Base-by-base conservation (phyloP, 116 monocot genomes). In the Posidonia oceanica region DNA sequence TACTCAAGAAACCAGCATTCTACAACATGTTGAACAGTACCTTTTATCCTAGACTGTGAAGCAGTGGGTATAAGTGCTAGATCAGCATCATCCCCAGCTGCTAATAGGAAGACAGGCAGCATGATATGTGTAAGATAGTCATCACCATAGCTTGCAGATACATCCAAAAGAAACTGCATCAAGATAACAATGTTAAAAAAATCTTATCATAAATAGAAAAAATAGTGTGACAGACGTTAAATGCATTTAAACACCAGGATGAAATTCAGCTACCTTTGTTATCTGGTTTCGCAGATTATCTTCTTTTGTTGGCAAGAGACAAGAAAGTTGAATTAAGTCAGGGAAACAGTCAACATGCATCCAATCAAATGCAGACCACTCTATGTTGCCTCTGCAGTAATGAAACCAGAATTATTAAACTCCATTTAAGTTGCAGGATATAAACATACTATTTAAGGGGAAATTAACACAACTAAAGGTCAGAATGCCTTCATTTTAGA, bases 341-440 rank as follows among this genome's bases (percentile, higher is more conserved):
- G 87, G 93, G 60, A 98, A 81, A 71, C 93, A 98, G 44, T 98
- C 93, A 73, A 70, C 61, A 41, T 93, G 90, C 77, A 98, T 76
- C 93, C 98, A 98, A 71, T 93, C 93, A 86, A 98, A 93, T 60
- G 77, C 77, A 75, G 88, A 75, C 98, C 98, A 98, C 56, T 90
- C 85, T 61, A 84, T 75, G 79, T 90, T 84, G 41, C 84, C 90
- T 79, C 98, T 98, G 63, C 75, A 39, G 67, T 78, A 39, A 66
- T 23, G 71, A 53, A 23, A 44, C 21, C 14, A 44, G 54, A 23
- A 40, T 20, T 29, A 29, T 14, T 72, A 42, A 29, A 53, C 29
- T 54, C 52, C 29, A 29, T 29, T 22, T 41, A 17, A 4, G 13
- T 38, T 44, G 53, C 6, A 48, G 14, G 13, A 42, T 51, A 54